A percentile compares a stretch with the other conserved stretches of the same genome.
These are phyloP conservation scores for Coemansia sp. DNA, from an alignment of 192 early-diverging fungal genomes.

Conservation along the genomic window DNA sequence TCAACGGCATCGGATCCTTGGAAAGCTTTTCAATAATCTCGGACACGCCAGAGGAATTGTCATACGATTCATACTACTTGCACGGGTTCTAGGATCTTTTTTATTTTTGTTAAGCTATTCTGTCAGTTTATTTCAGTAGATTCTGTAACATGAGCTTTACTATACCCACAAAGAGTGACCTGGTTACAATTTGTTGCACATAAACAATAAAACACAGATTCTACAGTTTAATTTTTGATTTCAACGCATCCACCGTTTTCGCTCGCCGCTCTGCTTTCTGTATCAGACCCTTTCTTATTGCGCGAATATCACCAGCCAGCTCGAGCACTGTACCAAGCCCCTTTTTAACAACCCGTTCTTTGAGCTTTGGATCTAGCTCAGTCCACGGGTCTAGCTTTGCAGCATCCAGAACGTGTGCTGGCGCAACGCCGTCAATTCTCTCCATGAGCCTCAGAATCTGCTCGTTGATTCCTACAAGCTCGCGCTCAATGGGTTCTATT, in stretches of 20 bases:
- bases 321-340: constrained; percentile 42
- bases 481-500: constrained; percentile 8
- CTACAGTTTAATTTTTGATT: background rate
- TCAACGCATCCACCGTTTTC: constrained; percentile 25
- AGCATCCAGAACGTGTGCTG: constrained; percentile 44
- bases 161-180: too few relatives aligned
- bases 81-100: background rate
- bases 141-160: too few relatives aligned
- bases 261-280: constrained; percentile 39
- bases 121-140: background rate
- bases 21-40: constrained; percentile 2
- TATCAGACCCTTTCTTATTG: constrained; percentile 37
- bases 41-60: background rate
- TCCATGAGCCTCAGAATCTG: constrained; percentile 44
- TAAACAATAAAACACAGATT: background rate
- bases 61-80: background rate
- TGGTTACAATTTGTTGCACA: too few relatives aligned
- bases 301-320: constrained; percentile 36
- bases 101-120: background rate
- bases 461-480: constrained; percentile 30
- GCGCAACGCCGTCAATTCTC: constrained; percentile 44
- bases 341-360: constrained; percentile 10
- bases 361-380: constrained; percentile 34
- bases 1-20: background rate
- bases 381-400: constrained; percentile 52